Conservation (phyloP, 2,329 filamentous ascomycete genomes). For the Trichoderma gracile region DNA sequence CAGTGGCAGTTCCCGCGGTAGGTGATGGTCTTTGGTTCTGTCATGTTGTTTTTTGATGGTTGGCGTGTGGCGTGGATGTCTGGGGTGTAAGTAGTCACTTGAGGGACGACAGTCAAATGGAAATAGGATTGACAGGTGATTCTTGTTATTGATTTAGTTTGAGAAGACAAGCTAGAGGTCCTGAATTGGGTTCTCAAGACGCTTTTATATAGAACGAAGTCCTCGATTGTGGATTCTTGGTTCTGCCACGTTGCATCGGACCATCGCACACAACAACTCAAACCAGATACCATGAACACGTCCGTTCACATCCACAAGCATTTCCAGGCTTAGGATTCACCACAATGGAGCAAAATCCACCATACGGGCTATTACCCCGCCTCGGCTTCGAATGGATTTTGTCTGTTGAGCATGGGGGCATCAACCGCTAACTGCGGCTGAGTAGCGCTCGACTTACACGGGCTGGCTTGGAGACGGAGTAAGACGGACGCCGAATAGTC, state of each 20-base stretch:
- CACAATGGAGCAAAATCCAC: neutral
- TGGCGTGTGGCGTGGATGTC: no score
- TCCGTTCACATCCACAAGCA: neutral
- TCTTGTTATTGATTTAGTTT: no score
- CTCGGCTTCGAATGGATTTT: neutral
- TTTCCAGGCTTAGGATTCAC: neutral
- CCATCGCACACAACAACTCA: neutral
- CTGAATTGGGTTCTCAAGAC: neutral
- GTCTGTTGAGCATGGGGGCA: neutral
- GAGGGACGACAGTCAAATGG: no score
- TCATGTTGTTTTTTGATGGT: neutral
- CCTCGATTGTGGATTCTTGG: no score
- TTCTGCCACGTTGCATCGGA: neutral
- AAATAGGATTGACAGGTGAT: no score
- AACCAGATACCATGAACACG: neutral
- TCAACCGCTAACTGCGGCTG: neutral
- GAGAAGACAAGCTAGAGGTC: neutral
- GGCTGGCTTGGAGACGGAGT: neutral
- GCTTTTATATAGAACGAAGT: neutral
- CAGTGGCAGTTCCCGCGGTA: conserved; percentile 63
- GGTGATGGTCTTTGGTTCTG: conserved; percentile 36
- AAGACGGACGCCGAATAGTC: neutral
- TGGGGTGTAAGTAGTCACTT: no score
- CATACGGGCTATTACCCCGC: conserved; percentile 2
- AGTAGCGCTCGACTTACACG: neutral